Evolutionary conservation across 345 rosid genomes (phyloP), one percentile per base, ranked within the genome.

Genomic region (Lepidium aucheri): DNA sequence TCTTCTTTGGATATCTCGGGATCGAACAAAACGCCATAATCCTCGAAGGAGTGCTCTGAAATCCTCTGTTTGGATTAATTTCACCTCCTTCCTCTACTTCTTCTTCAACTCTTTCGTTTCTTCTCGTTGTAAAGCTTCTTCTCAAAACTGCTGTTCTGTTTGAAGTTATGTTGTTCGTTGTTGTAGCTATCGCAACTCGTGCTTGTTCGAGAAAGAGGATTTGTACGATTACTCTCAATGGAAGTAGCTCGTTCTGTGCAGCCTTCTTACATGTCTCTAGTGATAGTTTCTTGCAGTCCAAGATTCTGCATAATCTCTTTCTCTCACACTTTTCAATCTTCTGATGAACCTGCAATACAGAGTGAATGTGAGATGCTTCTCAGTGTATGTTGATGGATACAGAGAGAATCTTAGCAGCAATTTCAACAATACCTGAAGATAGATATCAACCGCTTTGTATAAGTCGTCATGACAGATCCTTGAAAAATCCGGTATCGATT

Each of bases 231-330:
- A 90, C 92, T 63, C 98, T 83, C 20, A 93, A 63, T 0, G 98
- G 98, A 42, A 93, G 91, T 12, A 84, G 68, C 78, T 93, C 96
- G 40, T 93, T 93, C 55, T 84, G 95, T 9, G 98, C 98, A 6
- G 98, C 97, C 33, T 85, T 95, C 87, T 86, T 90, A 77, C 98
- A 86, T 66, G 96, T 90, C 62, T 90, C 97, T 60, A 84, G 72
- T 4, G 98, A 82, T 34, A 93, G 86, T 71, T 86, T 93, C 81
- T 83, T 93, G 88, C 97, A 93, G 80, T 93, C 87, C 28, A 93
- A 81, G 65, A 83, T 72, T 67, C 89, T 77, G 53, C 98, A 90
- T 57, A 90, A 43, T 58, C 84, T 83, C 76, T 93, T 93, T 63
- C 96, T 76, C 53, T 93, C 96, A 13, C 77, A 70, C 86, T 90